Evolutionary conservation across 768 basidiomycete genomes (phyloP).

Genomic region (Harrya chromipes): DNA sequence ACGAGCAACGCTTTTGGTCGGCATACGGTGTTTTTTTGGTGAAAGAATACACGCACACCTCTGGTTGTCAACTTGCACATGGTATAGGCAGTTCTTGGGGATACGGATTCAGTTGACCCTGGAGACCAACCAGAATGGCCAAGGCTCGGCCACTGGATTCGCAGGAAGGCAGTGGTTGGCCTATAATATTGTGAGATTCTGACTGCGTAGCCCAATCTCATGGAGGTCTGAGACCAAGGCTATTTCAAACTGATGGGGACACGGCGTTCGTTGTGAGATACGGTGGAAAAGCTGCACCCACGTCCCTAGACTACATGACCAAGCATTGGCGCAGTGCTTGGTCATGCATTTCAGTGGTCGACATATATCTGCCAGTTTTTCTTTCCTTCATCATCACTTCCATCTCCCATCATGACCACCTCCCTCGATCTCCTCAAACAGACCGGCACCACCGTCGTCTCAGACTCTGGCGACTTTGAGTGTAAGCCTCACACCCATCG

Average conservation of each 20-base stretch:
- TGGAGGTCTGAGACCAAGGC: slow-evolving; percentile 7
- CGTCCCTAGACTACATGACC: slow-evolving; percentile 2
- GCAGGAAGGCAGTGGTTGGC: not conserved
- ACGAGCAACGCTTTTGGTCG: no score
- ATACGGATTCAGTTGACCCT: no score
- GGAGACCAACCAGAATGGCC: not conserved
- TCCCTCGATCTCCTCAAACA: slow-evolving; percentile 84
- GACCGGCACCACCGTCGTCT: slow-evolving; percentile 94
- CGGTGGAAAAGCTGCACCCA: not conserved
- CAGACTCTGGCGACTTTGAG: slow-evolving; percentile 96
- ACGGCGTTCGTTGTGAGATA: no score
- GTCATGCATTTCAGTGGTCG: slow-evolving; percentile 3
- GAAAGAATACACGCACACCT: no score
- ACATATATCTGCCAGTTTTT: slow-evolving; percentile 17
- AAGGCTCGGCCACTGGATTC: slow-evolving; percentile 5
- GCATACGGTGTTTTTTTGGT: no score
- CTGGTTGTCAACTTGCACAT: no score
- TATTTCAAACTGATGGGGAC: slow-evolving; percentile 5
- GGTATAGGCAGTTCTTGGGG: no score
- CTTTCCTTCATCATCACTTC: not conserved
- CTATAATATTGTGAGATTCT: not conserved
- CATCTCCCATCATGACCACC: slow-evolving; percentile 58
- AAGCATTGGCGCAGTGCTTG: not conserved
- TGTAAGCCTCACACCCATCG: slow-evolving; percentile 37
- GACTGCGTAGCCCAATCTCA: no score